phyloP scores from a whole-genome alignment of 441 rosid genomes.

The Iberis amara region DNA sequence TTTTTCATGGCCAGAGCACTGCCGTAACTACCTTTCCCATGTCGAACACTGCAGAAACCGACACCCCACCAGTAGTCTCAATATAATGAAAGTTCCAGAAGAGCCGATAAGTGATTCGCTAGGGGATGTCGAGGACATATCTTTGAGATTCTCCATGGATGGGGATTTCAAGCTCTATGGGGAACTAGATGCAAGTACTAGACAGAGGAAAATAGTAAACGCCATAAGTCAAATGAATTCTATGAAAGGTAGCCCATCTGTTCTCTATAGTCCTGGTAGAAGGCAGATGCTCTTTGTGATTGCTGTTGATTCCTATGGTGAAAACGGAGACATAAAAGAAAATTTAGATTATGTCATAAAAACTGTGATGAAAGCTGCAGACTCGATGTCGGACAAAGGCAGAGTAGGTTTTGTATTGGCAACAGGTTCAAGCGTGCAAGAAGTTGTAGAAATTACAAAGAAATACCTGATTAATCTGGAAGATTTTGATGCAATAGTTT shows the following conservation, averaged over 20 bases:
- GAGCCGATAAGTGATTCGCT: conserved; percentile 87
- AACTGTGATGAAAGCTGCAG: conserved; percentile 61
- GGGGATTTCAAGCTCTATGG: conserved; percentile 66
- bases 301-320: conserved; percentile 55
- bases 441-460: conserved; percentile 51
- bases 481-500: conserved; percentile 76
- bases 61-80: conserved; percentile 65
- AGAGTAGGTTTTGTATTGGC: conserved; percentile 59
- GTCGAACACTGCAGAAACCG: conserved; percentile 75
- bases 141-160: conserved; percentile 71
- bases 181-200: conserved; percentile 60
- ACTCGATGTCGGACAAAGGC: conserved; percentile 39
- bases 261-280: conserved; percentile 59
- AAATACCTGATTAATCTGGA: conserved; percentile 48
- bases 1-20: conserved; percentile 97
- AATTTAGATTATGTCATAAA: conserved; percentile 45
- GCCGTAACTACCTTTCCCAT: conserved; percentile 75
- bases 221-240: conserved; percentile 55
- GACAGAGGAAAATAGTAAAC: conserved; percentile 73
- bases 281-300: conserved; percentile 72
- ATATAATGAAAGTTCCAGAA: conserved; percentile 61
- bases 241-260: conserved; percentile 36
- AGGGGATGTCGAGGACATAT: conserved; percentile 67
- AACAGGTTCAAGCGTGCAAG: conserved; percentile 60
- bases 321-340: conserved; percentile 39